Conservation (phyloP, 805 yeast genomes). For the Pichia thaimueangensis region DNA sequence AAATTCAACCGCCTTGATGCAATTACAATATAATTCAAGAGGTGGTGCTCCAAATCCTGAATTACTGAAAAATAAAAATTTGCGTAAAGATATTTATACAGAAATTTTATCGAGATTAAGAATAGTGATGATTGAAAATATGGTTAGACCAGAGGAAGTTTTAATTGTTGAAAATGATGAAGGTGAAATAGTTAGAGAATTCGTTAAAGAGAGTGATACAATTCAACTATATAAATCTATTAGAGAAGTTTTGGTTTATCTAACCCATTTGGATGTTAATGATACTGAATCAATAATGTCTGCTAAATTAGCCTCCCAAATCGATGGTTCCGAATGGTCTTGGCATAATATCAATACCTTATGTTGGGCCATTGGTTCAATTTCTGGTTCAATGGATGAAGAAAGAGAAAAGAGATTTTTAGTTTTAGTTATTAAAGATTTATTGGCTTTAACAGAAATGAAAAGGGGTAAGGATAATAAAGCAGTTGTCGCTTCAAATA, state of each 20-base stretch:
- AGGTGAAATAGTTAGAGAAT: conserved; percentile 97
- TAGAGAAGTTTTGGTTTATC: conserved; percentile 91
- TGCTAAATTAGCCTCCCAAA: conserved; percentile 82
- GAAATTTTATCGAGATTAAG: conserved; percentile 75
- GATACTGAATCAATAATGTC: conserved; percentile 94
- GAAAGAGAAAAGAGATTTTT: conserved; percentile 93
- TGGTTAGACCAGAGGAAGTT: conserved; percentile 99
- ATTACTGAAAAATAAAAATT: conserved; percentile 65
- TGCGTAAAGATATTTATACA: conserved; percentile 82
- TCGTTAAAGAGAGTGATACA: conserved; percentile 94
- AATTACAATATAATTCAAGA: conserved; percentile 42
- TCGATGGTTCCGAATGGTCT: conserved; percentile 97
- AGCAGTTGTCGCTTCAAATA: conserved; percentile 99
- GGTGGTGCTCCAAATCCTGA: conserved; percentile 92
- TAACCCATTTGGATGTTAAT: conserved; percentile 90
- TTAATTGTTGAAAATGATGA: conserved; percentile 96
- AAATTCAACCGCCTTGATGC: conserved; percentile 72
- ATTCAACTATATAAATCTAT: conserved; percentile 90
- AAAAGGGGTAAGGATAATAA: conserved; percentile 96
- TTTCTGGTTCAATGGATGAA: conserved; percentile 97
- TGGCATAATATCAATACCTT: conserved; percentile 96
- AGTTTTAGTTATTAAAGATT: conserved; percentile 87
- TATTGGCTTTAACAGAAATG: conserved; percentile 87
- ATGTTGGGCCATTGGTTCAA: conserved; percentile 99
- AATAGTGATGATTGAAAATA: conserved; percentile 89